phyloP scores from a whole-genome alignment of 805 yeast genomes.

The Myxozyma kluyveri region DNA sequence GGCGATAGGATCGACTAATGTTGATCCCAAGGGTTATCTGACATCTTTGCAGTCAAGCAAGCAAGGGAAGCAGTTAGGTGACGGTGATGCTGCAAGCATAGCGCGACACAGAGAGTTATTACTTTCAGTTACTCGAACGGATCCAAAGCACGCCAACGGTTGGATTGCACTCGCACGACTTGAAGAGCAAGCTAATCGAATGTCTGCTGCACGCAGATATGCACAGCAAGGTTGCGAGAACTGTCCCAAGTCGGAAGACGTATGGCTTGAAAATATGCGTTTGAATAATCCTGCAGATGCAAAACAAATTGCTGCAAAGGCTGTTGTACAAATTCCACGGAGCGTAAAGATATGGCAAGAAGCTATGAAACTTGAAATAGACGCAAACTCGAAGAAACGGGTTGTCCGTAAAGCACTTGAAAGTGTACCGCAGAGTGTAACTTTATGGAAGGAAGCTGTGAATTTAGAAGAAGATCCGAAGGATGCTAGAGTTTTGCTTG shows the following conservation, averaged over 20 bases:
- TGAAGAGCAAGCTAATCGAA: conserved; percentile 63
- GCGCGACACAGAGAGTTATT: conserved; percentile 56
- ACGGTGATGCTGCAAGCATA: conserved; percentile 46
- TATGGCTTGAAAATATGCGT: conserved; percentile 80
- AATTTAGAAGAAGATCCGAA: conserved; percentile 54
- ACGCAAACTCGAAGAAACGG: conserved; percentile 50
- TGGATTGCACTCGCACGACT: conserved; percentile 86
- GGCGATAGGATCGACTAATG: conserved; percentile 30
- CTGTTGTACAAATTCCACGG: conserved; percentile 53
- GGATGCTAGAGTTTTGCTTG: conserved; percentile 53
- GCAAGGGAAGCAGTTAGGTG: conserved; percentile 1
- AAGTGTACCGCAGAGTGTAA: conserved; percentile 52
- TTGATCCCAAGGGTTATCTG: conserved; percentile 45
- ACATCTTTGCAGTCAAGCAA: conserved; percentile 38
- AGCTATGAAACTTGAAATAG: conserved; percentile 66
- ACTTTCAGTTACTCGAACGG: conserved; percentile 63
- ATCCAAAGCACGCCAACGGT: conserved; percentile 69
- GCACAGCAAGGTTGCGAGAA: conserved; percentile 72
- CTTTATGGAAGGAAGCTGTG: conserved; percentile 68
- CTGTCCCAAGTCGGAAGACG: conserved; percentile 63
- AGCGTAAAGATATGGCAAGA: conserved; percentile 70
- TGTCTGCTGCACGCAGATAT: conserved; percentile 54
- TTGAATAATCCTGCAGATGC: conserved; percentile 54
- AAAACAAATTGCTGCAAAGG: conserved; percentile 62
- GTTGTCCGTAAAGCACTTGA: conserved; percentile 72